Evolutionary conservation across 1,284 basidiomycete genomes (phyloP).

Genomic region (Leccinum colubrinum): DNA sequence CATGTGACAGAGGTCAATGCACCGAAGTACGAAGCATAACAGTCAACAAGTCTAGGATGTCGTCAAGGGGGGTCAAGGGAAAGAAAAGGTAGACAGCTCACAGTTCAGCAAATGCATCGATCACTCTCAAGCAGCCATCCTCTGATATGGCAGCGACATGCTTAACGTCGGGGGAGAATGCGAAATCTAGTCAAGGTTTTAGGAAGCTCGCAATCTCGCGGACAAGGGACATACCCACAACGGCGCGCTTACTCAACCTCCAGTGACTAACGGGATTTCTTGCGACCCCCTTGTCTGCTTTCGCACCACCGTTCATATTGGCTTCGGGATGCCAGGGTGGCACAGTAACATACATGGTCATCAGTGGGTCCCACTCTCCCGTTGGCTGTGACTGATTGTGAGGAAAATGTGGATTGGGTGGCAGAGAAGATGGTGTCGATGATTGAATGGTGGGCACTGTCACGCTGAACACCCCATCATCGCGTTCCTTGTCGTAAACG

Average conservation of each 20-base stretch:
- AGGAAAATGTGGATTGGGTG: slow-evolving; percentile 9
- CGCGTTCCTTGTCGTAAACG: slow-evolving; percentile 86
- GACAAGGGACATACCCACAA: slow-evolving; percentile 61
- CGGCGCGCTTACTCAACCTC: slow-evolving; percentile 65
- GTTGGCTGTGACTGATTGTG: slow-evolving; percentile 11
- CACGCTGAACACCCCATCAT: slow-evolving; percentile 74
- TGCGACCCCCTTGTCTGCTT: slow-evolving; percentile 59
- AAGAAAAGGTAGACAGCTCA: slow-evolving; percentile 38
- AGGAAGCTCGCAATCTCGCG: background rate
- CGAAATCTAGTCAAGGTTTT: slow-evolving; percentile 59
- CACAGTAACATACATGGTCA: slow-evolving; percentile 77
- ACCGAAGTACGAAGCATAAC: slow-evolving; percentile 91
- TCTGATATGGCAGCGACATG: slow-evolving; percentile 85
- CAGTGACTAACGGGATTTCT: slow-evolving; percentile 89
- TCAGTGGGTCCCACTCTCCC: slow-evolving; percentile 67
- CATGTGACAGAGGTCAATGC: slow-evolving; percentile 86
- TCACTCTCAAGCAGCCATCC: slow-evolving; percentile 85
- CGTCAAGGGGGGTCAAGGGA: slow-evolving; percentile 6
- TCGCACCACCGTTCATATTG: slow-evolving; percentile 33
- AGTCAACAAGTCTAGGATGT: slow-evolving; percentile 71
- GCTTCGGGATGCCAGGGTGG: slow-evolving; percentile 78
- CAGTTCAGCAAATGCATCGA: slow-evolving; percentile 85
- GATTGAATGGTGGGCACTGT: slow-evolving; percentile 45
- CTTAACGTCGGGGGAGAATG: slow-evolving; percentile 88
- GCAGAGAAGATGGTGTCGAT: slow-evolving; percentile 10